Evolutionary conservation across 176 grass and related monocot genomes (phyloP).

Genomic region (Secale cereale): DNA sequence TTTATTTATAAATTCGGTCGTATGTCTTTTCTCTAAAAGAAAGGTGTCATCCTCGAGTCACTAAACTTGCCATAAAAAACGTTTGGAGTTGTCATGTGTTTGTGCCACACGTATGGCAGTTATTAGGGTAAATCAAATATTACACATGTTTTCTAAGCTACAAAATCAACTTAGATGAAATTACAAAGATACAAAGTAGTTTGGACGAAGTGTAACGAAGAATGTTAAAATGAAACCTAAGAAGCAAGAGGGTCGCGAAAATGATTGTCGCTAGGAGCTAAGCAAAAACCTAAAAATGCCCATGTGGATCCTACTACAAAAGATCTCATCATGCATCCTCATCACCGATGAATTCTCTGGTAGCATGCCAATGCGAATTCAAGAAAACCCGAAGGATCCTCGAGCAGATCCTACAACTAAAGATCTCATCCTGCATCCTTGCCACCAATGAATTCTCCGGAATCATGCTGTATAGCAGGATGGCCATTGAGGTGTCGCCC

Average conservation of each 20-base stretch:
- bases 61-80: no score
- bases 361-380: conserved; percentile 49
- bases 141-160: background rate
- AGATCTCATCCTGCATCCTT: background rate
- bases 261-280: background rate
- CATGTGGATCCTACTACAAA: no score
- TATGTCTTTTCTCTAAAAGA: no score
- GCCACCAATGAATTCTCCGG: conserved; percentile 41
- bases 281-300: background rate
- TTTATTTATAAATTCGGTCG: no score
- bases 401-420: no score
- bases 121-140: no score
- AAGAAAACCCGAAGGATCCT: no score
- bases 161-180: background rate
- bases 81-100: no score
- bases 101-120: no score
- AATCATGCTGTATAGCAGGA: no score
- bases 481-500: no score
- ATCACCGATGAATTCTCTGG: conserved; percentile 37
- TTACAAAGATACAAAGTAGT: background rate
- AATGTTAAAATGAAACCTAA: background rate
- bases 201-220: background rate
- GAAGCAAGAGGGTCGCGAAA: background rate
- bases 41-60: no score
- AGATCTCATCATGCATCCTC: background rate